Evolutionary conservation across 73 alveolate species (phyloP).

Genomic region (Paramecium octaurelia): DNA sequence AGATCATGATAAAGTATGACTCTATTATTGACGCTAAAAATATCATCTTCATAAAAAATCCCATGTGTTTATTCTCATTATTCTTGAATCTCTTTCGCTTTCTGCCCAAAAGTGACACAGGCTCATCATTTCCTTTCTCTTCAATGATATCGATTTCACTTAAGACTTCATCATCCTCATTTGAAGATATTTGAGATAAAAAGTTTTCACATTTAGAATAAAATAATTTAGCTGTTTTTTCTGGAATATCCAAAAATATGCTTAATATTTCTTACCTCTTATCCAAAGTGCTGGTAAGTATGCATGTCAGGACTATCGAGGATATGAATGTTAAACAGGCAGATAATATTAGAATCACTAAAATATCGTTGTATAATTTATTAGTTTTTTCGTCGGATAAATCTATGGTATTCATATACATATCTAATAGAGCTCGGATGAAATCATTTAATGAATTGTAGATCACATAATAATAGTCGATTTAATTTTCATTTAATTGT

Average conservation of each 20-base stretch:
- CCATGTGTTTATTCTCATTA: constrained; percentile 48
- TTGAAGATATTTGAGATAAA: constrained; percentile 41
- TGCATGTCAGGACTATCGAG: constrained; percentile 3
- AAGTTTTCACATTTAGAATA: constrained; percentile 59
- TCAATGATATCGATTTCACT: constrained; percentile 50
- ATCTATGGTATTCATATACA: neutral
- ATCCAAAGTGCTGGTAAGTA: constrained; percentile 48
- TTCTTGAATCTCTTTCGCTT: constrained; percentile 56
- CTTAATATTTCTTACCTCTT: constrained; percentile 48
- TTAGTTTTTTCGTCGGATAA: neutral
- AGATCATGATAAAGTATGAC: constrained; percentile 51
- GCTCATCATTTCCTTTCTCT: constrained; percentile 49
- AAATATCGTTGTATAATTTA: neutral
- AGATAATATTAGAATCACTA: constrained; percentile 19
- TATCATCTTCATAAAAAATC: constrained; percentile 54
- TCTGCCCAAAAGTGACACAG: constrained; percentile 53
- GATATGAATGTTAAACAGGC: constrained; percentile 46
- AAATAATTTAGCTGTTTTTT: constrained; percentile 53
- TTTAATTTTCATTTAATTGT: neutral
- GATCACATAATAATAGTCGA: constrained; percentile 7
- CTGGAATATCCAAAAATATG: constrained; percentile 60
- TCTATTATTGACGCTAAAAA: constrained; percentile 37
- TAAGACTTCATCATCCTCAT: constrained; percentile 60
- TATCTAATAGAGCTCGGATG: neutral
- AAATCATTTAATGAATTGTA: constrained; percentile 51